A percentile compares a stretch with the other conserved stretches of the same genome.
phyloP scores from a whole-genome alignment of 805 yeast species.

The Teunomyces aglyptinius region DNA sequence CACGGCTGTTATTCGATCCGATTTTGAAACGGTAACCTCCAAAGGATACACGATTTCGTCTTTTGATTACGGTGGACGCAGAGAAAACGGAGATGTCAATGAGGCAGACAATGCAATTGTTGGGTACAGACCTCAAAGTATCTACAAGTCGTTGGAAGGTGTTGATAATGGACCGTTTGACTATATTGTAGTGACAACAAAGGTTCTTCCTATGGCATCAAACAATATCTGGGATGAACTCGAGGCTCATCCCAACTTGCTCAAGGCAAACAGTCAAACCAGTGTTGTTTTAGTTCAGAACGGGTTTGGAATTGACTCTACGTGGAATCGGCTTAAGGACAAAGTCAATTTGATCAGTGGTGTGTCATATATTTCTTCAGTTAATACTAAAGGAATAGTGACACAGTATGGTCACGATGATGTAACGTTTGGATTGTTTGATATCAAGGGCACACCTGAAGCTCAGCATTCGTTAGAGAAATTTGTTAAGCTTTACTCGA shows the following conservation, averaged over 20 bases:
- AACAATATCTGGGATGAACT: constrained; percentile 24
- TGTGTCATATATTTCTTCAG: constrained; percentile 32
- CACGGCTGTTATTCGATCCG: constrained; percentile 33
- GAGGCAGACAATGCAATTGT: constrained; percentile 16
- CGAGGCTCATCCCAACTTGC: constrained; percentile 12
- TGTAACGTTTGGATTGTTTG: constrained; percentile 27
- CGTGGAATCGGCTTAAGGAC: constrained; percentile 17
- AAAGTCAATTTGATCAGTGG: constrained; percentile 27
- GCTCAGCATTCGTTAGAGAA: constrained; percentile 27
- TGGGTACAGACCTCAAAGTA: constrained; percentile 23
- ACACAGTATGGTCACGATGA: constrained; percentile 27
- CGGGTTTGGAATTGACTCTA: constrained; percentile 24
- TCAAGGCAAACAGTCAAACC: constrained; percentile 11
- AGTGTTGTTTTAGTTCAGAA: constrained; percentile 24
- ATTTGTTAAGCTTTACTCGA: constrained; percentile 46
- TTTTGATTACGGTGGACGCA: constrained; percentile 25
- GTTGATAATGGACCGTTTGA: constrained; percentile 28
- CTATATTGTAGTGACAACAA: constrained; percentile 33
- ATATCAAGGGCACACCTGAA: constrained; percentile 16
- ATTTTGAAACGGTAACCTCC: constrained; percentile 23
- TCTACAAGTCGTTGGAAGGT: constrained; percentile 28
- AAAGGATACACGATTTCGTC: constrained; percentile 32
- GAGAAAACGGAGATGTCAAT: constrained; percentile 12
- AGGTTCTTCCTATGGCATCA: constrained; percentile 26
- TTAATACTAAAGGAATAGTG: constrained; percentile 24